Percentiles rank a stretch among this genome's conserved stretches.
Evolutionary conservation across 1,139 yeast species (phyloP).

Genomic region (Sugiyamaella xylanicola): DNA sequence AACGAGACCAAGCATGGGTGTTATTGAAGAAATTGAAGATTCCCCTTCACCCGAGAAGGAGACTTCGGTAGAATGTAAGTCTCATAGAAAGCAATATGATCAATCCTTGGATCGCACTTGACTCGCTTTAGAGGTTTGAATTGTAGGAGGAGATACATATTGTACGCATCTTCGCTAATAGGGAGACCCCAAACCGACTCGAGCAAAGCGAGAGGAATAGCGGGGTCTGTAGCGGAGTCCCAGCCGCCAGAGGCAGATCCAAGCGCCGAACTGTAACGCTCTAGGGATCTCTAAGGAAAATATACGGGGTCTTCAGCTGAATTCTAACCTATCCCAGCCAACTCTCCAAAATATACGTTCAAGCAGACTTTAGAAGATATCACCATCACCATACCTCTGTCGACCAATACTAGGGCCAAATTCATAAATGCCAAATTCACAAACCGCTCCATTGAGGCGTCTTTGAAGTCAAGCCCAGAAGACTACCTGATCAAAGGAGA

Average conservation of each 20-base stretch:
- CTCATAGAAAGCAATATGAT: too few species aligned
- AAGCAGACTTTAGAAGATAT: conserved; percentile 49
- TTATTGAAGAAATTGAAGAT: conserved; percentile 16
- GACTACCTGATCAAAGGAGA: conserved; percentile 40
- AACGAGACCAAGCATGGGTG: conserved; percentile 14
- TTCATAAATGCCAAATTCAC: conserved; percentile 38
- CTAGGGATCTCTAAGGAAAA: too few species aligned
- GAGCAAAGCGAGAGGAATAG: too few species aligned
- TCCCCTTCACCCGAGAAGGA: not conserved
- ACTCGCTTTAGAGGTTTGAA: too few species aligned
- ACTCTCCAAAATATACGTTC: conserved; percentile 38
- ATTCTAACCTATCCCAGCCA: not conserved
- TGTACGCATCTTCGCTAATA: too few species aligned
- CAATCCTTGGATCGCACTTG: not conserved
- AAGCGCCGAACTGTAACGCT: too few species aligned
- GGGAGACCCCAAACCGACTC: too few species aligned
- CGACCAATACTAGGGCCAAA: conserved; percentile 44
- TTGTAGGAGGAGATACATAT: too few species aligned
- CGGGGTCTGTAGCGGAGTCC: too few species aligned
- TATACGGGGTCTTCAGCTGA: too few species aligned
- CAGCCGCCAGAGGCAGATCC: too few species aligned
- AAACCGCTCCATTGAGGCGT: conserved; percentile 35
- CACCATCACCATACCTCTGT: conserved; percentile 42
- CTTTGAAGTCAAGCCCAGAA: conserved; percentile 31
- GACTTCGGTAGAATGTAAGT: not conserved